phyloP scores from a whole-genome alignment of 1,139 yeast species.

The Geotrichum aggregatum region DNA sequence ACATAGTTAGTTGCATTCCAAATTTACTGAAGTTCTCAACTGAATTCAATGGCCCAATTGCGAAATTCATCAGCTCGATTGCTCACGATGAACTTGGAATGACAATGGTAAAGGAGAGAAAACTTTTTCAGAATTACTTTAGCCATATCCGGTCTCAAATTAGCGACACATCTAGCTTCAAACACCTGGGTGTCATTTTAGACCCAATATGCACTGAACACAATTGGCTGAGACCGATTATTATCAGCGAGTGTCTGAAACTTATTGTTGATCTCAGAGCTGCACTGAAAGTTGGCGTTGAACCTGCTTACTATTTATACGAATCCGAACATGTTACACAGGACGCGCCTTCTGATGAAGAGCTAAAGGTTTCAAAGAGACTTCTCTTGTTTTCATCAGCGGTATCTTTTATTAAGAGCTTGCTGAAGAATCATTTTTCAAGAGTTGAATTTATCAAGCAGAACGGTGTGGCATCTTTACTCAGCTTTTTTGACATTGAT shows the following conservation, averaged over 20 bases:
- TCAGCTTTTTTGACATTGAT: constrained; percentile 31
- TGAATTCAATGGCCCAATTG: constrained; percentile 58
- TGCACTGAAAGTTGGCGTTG: constrained; percentile 20
- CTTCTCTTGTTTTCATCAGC: constrained; percentile 15
- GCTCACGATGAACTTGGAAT: constrained; percentile 78
- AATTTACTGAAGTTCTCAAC: constrained; percentile 52
- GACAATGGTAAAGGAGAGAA: constrained; percentile 48
- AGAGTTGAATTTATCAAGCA: constrained; percentile 36
- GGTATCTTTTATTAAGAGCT: constrained; percentile 34
- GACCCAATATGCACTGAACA: constrained; percentile 86
- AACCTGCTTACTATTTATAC: constrained; percentile 12
- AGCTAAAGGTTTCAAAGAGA: constrained; percentile 15
- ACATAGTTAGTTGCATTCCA: constrained; percentile 54
- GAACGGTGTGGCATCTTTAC: constrained; percentile 32
- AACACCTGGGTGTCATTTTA: constrained; percentile 61
- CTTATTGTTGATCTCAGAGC: constrained; percentile 49
- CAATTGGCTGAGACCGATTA: constrained; percentile 60
- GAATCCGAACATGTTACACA: constrained; percentile 20
- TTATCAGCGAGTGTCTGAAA: constrained; percentile 49
- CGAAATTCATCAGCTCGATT: constrained; percentile 79
- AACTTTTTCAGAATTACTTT: constrained; percentile 46
- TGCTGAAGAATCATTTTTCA: constrained; percentile 36
- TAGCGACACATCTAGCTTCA: constrained; percentile 37
- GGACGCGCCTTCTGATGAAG: constrained; percentile 18
- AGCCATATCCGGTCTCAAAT: constrained; percentile 24